Conservation (phyloP, 352 stramenopile species). For the Pythium chondricola region DNA sequence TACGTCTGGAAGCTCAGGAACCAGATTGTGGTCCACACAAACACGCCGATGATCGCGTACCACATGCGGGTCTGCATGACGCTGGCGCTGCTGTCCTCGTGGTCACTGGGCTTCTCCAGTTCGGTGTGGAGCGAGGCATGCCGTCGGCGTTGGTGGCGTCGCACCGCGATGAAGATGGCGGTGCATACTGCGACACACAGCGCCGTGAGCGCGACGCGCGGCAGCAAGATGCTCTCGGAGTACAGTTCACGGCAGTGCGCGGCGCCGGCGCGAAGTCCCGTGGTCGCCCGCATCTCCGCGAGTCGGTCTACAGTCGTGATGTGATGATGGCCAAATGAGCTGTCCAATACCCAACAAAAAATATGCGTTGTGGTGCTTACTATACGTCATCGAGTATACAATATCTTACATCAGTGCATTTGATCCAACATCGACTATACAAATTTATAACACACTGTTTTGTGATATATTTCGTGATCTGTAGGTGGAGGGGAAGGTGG, state of each 20-base stretch:
- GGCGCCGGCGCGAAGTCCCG: neutral
- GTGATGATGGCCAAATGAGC: too few relatives aligned
- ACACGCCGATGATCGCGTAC: constrained; percentile 21
- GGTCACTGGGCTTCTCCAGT: constrained; percentile 13
- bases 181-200: constrained; percentile 16
- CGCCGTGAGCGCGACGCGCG: constrained; percentile 31
- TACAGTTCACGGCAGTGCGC: constrained; percentile 35
- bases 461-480: neutral
- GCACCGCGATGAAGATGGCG: constrained; percentile 8
- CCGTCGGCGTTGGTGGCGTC: constrained; percentile 3
- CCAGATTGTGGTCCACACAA: constrained; percentile 32
- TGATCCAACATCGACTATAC: too few relatives aligned
- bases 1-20: constrained; percentile 34
- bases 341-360: neutral
- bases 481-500: neutral
- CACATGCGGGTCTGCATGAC: constrained; percentile 19
- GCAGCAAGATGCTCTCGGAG: constrained; percentile 31
- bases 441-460: neutral
- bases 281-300: neutral
- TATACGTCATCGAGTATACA: neutral
- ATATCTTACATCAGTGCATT: too few relatives aligned
- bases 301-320: too few relatives aligned
- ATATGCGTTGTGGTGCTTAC: neutral
- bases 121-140: constrained; percentile 5
- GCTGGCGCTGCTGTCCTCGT: neutral